phyloP scores from a whole-genome alignment of 768 basidiomycete genomes.

The Cystobasidium tubakii region DNA sequence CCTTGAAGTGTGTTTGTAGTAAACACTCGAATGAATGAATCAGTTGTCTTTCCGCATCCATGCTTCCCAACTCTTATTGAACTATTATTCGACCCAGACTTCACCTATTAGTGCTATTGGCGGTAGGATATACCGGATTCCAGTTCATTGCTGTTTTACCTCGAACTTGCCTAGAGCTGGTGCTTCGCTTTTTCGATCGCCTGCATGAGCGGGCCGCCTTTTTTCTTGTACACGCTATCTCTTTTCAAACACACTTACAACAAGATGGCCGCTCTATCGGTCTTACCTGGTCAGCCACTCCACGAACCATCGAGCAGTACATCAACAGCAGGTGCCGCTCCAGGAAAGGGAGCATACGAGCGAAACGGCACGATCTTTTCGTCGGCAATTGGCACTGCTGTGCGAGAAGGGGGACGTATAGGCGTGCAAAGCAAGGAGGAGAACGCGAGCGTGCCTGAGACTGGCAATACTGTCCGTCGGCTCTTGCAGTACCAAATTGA shows the following conservation, averaged over 20 bases:
- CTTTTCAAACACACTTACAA: background rate
- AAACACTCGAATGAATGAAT: background rate
- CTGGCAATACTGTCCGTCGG: constrained; percentile 19
- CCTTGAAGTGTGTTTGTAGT: background rate
- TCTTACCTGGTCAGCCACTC: constrained; percentile 38
- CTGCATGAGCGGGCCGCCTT: no score
- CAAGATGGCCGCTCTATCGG: background rate
- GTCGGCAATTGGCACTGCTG: background rate
- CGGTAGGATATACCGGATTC: no score
- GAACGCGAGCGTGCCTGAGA: constrained; percentile 14
- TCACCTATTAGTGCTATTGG: no score
- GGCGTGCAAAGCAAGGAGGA: constrained; percentile 22
- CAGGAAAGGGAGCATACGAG: constrained; percentile 36
- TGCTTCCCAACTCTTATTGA: no score
- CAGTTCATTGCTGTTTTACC: no score
- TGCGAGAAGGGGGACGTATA: constrained; percentile 13
- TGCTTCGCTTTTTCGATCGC: no score
- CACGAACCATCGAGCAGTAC: background rate
- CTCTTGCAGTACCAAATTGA: no score
- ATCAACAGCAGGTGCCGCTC: constrained; percentile 4
- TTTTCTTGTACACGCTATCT: no score
- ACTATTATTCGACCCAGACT: no score
- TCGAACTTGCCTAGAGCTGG: no score
- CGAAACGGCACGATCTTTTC: constrained; percentile 34
- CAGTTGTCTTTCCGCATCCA: background rate